Base-by-base conservation (phyloP, 2,329 filamentous ascomycete species). In the Aspergillus intermedius region DNA sequence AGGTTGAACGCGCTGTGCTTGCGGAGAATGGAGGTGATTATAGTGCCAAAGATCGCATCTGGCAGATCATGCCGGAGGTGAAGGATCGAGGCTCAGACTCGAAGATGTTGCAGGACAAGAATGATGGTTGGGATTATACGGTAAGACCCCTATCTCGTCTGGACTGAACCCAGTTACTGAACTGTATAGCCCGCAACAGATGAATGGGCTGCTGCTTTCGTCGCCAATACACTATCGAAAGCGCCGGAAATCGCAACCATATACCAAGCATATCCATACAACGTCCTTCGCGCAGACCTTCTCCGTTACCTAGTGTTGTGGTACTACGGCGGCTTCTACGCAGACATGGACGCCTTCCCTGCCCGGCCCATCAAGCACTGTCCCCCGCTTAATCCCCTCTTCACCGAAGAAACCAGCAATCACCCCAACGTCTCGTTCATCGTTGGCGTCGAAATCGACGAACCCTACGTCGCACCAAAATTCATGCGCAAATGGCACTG, bases 241-340 rank as follows among this genome's bases (percentile, higher is more conserved):
- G 49, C 66, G 3, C 65, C 65, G 3, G 60, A 61, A 3, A 55
- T 68, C 6, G 50, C 53, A 15, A 49, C 39, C 1, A 25, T 61
- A 3, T 68, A 65, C 49, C 51, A 60, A 28, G 60, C 61, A 34
- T 67, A 66, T 28, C 64, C 64, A 0, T 54, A 84, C 71, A 12
- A 76, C 67, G 53, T 78, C 63, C 50, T 74, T 63, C 4, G 80
- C 74, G 37, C 82, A 74, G 39, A 83, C 65, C 19, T 72, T 55
- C 53, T 72, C 10, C 64, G 65, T 13, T 69, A 68, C 41, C 53
- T 69, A 3, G 49, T 69, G 2, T 49, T 69, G 4, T 69, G 65
- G 63, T 66, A 67, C 47, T 58, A 61, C 22, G 66, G 65, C 10
- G 66, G 66, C 23, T 67, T 63, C 49, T 69, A 68, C 39, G 60